Conservation (phyloP, 148 eudicot genomes). For the Silene latifolia region DNA sequence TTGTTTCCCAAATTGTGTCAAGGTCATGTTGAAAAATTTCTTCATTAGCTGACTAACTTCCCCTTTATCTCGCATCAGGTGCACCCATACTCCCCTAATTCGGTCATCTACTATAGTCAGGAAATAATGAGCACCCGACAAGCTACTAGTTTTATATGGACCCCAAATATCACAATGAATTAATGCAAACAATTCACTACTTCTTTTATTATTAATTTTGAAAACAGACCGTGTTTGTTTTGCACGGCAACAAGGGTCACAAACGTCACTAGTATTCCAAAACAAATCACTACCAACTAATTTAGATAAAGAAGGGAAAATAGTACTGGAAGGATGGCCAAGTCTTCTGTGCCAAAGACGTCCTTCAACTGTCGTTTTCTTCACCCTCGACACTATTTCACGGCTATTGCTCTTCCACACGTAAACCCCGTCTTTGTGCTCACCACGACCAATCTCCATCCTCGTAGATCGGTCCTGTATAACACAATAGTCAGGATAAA, state of each 20-base stretch:
- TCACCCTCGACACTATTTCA: no score
- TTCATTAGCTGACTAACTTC: neutral
- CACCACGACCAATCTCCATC: conserved; percentile 2
- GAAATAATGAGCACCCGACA: neutral
- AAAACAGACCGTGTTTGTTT: neutral
- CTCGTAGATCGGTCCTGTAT: conserved; percentile 8
- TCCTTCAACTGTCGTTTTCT: neutral
- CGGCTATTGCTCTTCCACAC: neutral
- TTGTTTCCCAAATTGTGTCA: neutral
- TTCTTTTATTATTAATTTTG: neutral
- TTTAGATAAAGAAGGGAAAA: neutral
- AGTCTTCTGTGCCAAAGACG: neutral
- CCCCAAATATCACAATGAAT: neutral
- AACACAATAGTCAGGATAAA: neutral
- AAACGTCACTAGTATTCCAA: neutral
- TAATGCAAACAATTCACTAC: neutral
- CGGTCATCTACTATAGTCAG: neutral
- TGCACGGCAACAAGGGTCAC: conserved; percentile 1
- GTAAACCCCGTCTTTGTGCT: neutral
- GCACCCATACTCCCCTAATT: neutral
- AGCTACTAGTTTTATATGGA: neutral
- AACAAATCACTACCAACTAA: neutral
- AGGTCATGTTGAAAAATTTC: neutral
- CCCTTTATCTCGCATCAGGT: neutral
- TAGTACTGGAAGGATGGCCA: neutral